A percentile compares a stretch with the other conserved stretches of the same genome.
Conservation (phyloP, 345 rosid species). For the Limnanthes douglasii region DNA sequence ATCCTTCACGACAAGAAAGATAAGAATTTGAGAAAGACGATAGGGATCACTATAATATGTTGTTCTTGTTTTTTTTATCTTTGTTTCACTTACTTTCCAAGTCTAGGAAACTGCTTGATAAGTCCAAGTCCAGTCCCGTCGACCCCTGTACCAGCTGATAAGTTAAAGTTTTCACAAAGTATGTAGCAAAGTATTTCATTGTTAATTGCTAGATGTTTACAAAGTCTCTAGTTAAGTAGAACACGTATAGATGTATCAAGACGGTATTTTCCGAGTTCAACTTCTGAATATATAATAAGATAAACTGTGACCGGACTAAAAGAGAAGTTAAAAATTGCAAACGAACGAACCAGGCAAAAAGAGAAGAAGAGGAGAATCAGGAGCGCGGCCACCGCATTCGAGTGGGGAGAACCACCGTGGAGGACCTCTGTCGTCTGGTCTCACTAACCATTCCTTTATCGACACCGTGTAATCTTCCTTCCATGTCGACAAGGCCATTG, state of each 20-base stretch:
- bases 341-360: constrained; percentile 43
- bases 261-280: neutral
- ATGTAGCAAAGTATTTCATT: neutral
- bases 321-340: neutral
- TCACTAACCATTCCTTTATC: too few species aligned
- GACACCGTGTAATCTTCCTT: too few species aligned
- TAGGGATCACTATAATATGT: neutral
- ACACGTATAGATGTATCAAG: too few species aligned
- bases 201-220: neutral
- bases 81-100: constrained; percentile 36
- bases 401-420: constrained; percentile 71
- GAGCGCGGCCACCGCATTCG: constrained; percentile 28
- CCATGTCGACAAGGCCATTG: too few species aligned
- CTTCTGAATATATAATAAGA: neutral
- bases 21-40: neutral
- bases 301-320: neutral
- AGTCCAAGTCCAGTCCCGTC: constrained; percentile 65
- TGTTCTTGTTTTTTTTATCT: too few species aligned
- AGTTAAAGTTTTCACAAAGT: too few species aligned
- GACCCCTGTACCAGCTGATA: constrained; percentile 29
- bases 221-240: neutral
- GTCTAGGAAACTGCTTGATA: constrained; percentile 27
- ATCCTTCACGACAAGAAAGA: constrained; percentile 24
- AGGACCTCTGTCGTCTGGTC: constrained; percentile 33
- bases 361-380: constrained; percentile 51